A percentile compares a stretch with the other conserved stretches of the same genome.
phyloP scores from a whole-genome alignment of 768 basidiomycete genomes.

The Tricholoma flavovirens region DNA sequence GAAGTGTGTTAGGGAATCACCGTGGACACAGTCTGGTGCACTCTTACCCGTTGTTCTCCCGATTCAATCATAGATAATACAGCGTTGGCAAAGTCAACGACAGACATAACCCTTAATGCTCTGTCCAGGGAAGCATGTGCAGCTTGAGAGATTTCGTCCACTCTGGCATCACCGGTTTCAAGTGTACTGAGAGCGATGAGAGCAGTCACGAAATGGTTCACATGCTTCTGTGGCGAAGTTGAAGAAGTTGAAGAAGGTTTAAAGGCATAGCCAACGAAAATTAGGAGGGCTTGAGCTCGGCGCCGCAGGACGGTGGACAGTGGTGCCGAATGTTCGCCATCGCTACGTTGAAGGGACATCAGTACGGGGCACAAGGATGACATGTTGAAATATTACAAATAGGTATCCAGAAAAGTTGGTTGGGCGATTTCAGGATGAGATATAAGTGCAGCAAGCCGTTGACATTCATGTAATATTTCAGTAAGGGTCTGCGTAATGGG shows the following conservation, averaged over 20 bases:
- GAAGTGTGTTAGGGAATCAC: conserved; percentile 2
- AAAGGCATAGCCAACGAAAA: conserved; percentile 54
- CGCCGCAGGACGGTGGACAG: conserved; percentile 42
- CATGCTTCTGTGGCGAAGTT: conserved; percentile 21
- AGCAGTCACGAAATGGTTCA: conserved; percentile 40
- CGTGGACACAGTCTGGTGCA: neutral
- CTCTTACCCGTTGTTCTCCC: conserved; percentile 45
- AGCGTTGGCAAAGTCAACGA: conserved; percentile 59
- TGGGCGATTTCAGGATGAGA: conserved; percentile 29
- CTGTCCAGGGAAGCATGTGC: conserved; percentile 49
- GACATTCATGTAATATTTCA: conserved; percentile 62
- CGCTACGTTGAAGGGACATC: conserved; percentile 29
- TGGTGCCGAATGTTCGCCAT: conserved; percentile 52
- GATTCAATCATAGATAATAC: conserved; percentile 51
- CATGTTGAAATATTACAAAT: conserved; percentile 36
- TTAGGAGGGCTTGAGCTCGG: conserved; percentile 62
- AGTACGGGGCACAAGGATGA: neutral
- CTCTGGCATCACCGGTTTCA: conserved; percentile 29
- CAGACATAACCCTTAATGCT: conserved; percentile 61
- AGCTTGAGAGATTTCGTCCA: conserved; percentile 39
- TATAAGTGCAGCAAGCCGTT: conserved; percentile 47
- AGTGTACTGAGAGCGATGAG: conserved; percentile 44
- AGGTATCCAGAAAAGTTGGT: conserved; percentile 50
- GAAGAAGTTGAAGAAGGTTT: conserved; percentile 24
- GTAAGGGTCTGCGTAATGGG: conserved; percentile 44